Base-by-base conservation (phyloP, 371 early-diverging fungal species). In the Aphelidium insulamus region DNA sequence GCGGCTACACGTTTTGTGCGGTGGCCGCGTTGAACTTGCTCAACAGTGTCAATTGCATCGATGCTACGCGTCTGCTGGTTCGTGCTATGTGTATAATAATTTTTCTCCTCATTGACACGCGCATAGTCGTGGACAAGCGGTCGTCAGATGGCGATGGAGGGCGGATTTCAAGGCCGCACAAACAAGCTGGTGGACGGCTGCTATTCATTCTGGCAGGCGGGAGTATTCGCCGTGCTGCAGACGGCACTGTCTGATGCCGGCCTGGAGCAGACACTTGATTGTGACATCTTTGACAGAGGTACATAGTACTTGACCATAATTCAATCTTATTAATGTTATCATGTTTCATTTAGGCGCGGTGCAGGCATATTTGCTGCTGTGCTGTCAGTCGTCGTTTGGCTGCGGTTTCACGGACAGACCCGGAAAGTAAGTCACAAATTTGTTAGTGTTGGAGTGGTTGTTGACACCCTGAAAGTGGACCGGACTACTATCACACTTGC, bases 121-220 rank as follows among this genome's bases (percentile, higher is more conserved):
- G n/a, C n/a, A n/a, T 43, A 64, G 68, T 43, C 52, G 34, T 95
- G 92, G 91, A 60, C 76, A 22, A 46, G 48, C 7, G 50, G 48
- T 7, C 55, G 85, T 21, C 95, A 95, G 50, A 75, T 92, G 81
- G 44, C 44, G 11, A 37, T 84, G 17, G 90, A 87, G 53, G 92
- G 94, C 19, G 97, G 97, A 9, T 94, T 92, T 39, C 82, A 78
- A 37, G 97, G 97, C 10, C 61, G 97, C 26, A 77, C 85, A 2
- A 94, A 97, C 54, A 97, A 97, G 46, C 59, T 91, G 1, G 94
- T 92, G 0, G 97, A 97, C 51, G 91, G 90, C 0, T 97, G 97
- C 46, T 97, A 97, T 50, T 77, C 87, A 0, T 87, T 83, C 49
- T 97, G 97, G 97, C 68, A 79, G 17, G 92, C 88, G 11, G 91